Evolutionary conservation across 352 stramenopile species (phyloP).

Genomic region (Salisapilia sapeloensis): DNA sequence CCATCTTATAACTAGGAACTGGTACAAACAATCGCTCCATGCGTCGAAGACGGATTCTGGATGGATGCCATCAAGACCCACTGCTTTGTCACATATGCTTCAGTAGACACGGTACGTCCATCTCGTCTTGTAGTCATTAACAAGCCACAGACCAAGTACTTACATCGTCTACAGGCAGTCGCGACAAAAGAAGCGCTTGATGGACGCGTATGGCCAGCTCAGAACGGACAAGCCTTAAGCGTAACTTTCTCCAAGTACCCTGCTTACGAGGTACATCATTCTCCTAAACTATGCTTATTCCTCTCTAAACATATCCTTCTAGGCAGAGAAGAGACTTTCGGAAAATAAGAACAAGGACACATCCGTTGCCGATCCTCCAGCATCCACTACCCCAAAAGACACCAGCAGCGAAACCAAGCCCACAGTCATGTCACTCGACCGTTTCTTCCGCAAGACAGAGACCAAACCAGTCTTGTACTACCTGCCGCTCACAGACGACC

Average conservation of each 20-base stretch:
- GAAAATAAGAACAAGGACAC: too few relatives aligned
- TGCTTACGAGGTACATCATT: slow-evolving; percentile 28
- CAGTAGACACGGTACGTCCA: slow-evolving; percentile 18
- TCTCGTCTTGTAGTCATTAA: not conserved
- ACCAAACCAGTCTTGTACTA: slow-evolving; percentile 72
- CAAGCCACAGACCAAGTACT: not conserved
- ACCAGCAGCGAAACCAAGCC: too few relatives aligned
- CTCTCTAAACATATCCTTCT: too few relatives aligned
- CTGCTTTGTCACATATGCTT: slow-evolving; percentile 64
- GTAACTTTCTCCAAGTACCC: slow-evolving; percentile 17
- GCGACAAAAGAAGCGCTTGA: slow-evolving; percentile 26
- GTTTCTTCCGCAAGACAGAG: slow-evolving; percentile 62
- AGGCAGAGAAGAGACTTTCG: too few relatives aligned
- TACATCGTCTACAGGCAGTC: slow-evolving; percentile 12
- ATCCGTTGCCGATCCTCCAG: too few relatives aligned
- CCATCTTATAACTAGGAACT: slow-evolving; percentile 1
- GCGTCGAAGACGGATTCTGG: slow-evolving; percentile 68
- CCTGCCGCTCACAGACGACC: slow-evolving; percentile 49
- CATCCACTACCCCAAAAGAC: too few relatives aligned
- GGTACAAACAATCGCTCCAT: slow-evolving; percentile 28
- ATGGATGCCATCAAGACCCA: slow-evolving; percentile 82
- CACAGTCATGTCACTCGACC: slow-evolving; percentile 32
- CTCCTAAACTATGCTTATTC: too few relatives aligned
- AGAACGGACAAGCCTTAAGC: slow-evolving; percentile 26
- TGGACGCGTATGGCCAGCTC: slow-evolving; percentile 41